A percentile compares a stretch with the other conserved stretches of the same genome.
Conservation (phyloP, 768 basidiomycete species). For the Sporobolomyces roseus region DNA sequence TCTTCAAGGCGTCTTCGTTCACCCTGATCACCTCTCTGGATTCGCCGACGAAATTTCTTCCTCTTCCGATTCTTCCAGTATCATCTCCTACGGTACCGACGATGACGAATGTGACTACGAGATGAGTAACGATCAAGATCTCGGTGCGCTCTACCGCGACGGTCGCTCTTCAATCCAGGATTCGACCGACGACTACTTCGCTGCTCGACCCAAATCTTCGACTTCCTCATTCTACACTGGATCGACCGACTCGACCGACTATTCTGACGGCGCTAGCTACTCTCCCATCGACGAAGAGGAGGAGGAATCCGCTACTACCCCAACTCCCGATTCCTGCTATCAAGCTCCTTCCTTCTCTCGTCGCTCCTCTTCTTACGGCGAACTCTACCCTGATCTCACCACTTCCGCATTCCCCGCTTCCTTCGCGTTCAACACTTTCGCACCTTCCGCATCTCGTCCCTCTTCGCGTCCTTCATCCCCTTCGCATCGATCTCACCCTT, state of each 20-base stretch:
- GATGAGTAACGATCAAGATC: slow-evolving; percentile 9
- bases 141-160: slow-evolving; percentile 15
- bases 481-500: slow-evolving; percentile 16
- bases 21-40: slow-evolving; percentile 30
- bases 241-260: slow-evolving; percentile 14
- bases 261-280: slow-evolving; percentile 10
- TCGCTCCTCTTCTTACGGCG: slow-evolving; percentile 1
- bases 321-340: slow-evolving; percentile 15
- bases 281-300: slow-evolving; percentile 1
- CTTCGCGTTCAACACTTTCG: slow-evolving; percentile 30
- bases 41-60: slow-evolving; percentile 27
- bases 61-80: slow-evolving; percentile 17
- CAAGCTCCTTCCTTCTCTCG: slow-evolving; percentile 21
- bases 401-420: slow-evolving; percentile 20
- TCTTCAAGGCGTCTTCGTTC: slow-evolving; percentile 31
- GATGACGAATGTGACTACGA: neutral
- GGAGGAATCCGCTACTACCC: slow-evolving; percentile 16
- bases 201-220: slow-evolving; percentile 12
- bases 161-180: slow-evolving; percentile 8
- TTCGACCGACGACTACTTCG: slow-evolving; percentile 24
- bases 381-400: slow-evolving; percentile 5
- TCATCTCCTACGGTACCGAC: slow-evolving; percentile 18
- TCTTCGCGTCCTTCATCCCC: slow-evolving; percentile 22
- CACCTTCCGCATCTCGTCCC: neutral
- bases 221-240: slow-evolving; percentile 23